Evolutionary conservation across 768 basidiomycete genomes (phyloP).

Genomic region (Suillus hirtellus): DNA sequence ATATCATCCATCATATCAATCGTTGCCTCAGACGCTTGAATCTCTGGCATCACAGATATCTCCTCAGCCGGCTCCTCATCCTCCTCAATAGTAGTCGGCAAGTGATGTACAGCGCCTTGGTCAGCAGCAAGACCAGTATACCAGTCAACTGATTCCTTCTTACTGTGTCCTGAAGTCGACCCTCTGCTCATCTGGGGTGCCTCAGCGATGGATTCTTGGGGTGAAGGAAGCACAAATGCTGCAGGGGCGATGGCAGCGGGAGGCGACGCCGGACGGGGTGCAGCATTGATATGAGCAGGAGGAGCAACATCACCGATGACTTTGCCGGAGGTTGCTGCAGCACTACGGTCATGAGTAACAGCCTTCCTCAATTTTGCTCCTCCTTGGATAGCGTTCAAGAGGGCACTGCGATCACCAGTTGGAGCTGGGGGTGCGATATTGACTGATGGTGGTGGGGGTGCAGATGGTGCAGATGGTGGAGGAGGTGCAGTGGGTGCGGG

Average conservation of each 20-base stretch:
- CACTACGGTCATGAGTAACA: conserved; percentile 83
- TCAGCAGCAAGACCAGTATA: conserved; percentile 85
- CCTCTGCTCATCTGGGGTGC: conserved; percentile 17
- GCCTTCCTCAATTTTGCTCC: conserved; percentile 73
- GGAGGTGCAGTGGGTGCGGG: conserved; percentile 32
- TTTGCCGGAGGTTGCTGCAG: conserved; percentile 63
- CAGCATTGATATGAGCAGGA: conserved; percentile 64
- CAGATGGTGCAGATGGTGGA: conserved; percentile 33
- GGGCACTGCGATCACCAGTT: conserved; percentile 57
- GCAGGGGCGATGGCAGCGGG: conserved; percentile 16
- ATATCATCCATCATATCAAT: conserved; percentile 70
- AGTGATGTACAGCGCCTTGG: conserved; percentile 40
- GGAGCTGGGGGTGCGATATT: conserved; percentile 33
- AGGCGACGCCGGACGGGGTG: conserved; percentile 45
- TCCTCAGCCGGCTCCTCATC: conserved; percentile 53
- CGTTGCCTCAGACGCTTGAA: conserved; percentile 51
- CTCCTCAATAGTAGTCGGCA: conserved; percentile 61
- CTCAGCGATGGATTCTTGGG: conserved; percentile 21
- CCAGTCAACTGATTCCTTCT: conserved; percentile 89
- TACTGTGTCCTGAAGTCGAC: conserved; percentile 36
- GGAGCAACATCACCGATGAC: conserved; percentile 77
- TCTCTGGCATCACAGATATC: conserved; percentile 46
- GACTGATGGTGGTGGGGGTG: conserved; percentile 31
- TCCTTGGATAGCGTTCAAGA: conserved; percentile 78
- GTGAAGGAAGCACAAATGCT: conserved; percentile 18